A percentile compares a stretch with the other conserved stretches of the same genome.
phyloP scores from a whole-genome alignment of 345 rosid species.

The Lepidium didymum region DNA sequence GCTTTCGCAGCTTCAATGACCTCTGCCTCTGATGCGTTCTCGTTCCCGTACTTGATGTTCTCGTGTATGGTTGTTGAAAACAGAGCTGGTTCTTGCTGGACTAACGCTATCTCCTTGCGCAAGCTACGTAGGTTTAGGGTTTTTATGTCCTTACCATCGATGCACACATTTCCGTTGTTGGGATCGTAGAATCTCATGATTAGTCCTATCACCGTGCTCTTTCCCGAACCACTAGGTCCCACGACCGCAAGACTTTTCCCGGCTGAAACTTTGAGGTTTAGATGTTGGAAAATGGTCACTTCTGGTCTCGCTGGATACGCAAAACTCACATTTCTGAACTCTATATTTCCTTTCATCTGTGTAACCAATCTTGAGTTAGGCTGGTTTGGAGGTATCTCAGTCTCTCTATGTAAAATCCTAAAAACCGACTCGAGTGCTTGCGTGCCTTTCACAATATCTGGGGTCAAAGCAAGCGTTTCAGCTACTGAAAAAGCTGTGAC shows the following conservation, averaged over 20 bases:
- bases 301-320: slow-evolving; percentile 70
- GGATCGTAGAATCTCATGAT: slow-evolving; percentile 76
- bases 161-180: slow-evolving; percentile 39
- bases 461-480: slow-evolving; percentile 80
- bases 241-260: slow-evolving; percentile 76
- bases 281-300: slow-evolving; percentile 40
- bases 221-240: slow-evolving; percentile 80
- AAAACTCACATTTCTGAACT: slow-evolving; percentile 54
- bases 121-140: slow-evolving; percentile 55
- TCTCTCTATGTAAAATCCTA: slow-evolving; percentile 47
- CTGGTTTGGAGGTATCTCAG: slow-evolving; percentile 42
- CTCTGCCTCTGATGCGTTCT: slow-evolving; percentile 64
- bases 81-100: slow-evolving; percentile 80
- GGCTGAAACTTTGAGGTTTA: slow-evolving; percentile 40
- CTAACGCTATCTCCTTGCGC: slow-evolving; percentile 54
- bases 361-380: slow-evolving; percentile 35
- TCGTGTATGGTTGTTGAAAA: slow-evolving; percentile 71
- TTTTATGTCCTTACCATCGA: slow-evolving; percentile 55
- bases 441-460: slow-evolving; percentile 81
- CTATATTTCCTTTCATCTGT: slow-evolving; percentile 50
- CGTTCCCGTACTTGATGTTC: slow-evolving; percentile 69
- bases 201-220: slow-evolving; percentile 65
- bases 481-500: slow-evolving; percentile 57
- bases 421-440: slow-evolving; percentile 74
- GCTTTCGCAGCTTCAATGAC: slow-evolving; percentile 60